Evolutionary conservation across 306 rosid species (phyloP).

Genomic region (Dryas octopetala): DNA sequence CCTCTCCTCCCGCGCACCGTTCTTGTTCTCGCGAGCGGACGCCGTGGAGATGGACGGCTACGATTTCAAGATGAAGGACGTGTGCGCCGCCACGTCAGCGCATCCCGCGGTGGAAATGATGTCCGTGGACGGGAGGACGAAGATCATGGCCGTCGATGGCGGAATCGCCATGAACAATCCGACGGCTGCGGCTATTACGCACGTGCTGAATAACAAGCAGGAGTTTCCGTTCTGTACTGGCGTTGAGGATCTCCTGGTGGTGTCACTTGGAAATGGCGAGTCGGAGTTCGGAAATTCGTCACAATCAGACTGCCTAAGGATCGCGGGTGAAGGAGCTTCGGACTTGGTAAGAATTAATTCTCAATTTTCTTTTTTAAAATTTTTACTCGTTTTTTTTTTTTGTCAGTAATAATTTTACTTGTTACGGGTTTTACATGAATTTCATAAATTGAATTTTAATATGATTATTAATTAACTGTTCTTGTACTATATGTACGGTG

Average conservation of each 20-base stretch:
- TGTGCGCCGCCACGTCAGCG: slow-evolving; percentile 69
- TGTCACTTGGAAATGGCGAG: slow-evolving; percentile 89
- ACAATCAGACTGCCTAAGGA: slow-evolving; percentile 44
- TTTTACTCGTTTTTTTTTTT: no score
- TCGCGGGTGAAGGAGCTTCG: slow-evolving; percentile 89
- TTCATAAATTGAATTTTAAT: no score
- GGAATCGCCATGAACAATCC: slow-evolving; percentile 91
- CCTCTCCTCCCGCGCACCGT: slow-evolving; percentile 80
- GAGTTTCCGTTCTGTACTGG: slow-evolving; percentile 85
- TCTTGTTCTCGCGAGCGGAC: slow-evolving; percentile 93
- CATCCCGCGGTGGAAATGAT: slow-evolving; percentile 40
- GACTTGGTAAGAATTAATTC: slow-evolving; percentile 62
- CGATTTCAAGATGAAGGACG: slow-evolving; percentile 87
- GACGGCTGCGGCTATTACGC: slow-evolving; percentile 79
- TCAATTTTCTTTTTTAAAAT: no score
- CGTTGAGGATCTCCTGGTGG: slow-evolving; percentile 71
- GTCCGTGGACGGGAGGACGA: slow-evolving; percentile 70
- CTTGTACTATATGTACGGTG: slow-evolving; percentile 22
- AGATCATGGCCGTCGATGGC: slow-evolving; percentile 75
- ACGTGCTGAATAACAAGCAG: slow-evolving; percentile 85
- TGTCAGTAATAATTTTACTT: no score
- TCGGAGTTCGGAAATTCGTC: slow-evolving; percentile 44
- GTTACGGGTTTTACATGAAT: no score
- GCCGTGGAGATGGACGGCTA: slow-evolving; percentile 87
- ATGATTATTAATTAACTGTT: background rate